Evolutionary conservation across 2,329 filamentous ascomycete genomes (phyloP).

Genomic region (Colletotrichum sp.): DNA sequence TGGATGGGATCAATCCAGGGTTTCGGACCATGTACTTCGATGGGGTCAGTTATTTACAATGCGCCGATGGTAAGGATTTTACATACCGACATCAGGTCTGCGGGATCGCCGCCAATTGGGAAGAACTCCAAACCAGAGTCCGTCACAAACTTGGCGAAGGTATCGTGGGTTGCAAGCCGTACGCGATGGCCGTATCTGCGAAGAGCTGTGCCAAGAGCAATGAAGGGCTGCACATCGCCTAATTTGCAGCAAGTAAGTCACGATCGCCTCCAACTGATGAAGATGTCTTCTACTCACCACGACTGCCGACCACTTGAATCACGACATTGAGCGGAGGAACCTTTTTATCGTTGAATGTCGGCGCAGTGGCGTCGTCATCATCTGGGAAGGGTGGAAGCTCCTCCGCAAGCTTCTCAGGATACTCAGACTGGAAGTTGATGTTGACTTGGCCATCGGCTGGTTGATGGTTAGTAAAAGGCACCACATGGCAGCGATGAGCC

Average conservation of each 20-base stretch:
- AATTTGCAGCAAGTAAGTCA: not conserved
- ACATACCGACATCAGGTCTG: conserved; percentile 40
- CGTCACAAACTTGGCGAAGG: conserved; percentile 54
- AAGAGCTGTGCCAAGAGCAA: conserved; percentile 49
- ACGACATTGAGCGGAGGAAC: conserved; percentile 14
- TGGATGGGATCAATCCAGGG: conserved; percentile 31
- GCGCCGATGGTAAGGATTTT: too few species aligned
- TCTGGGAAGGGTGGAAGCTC: not conserved
- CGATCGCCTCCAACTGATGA: not conserved
- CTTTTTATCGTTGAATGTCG: not conserved
- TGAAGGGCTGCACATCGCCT: conserved; percentile 56
- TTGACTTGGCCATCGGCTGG: not conserved
- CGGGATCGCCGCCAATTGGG: conserved; percentile 57
- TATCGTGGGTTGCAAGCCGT: conserved; percentile 51
- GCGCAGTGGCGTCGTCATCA: not conserved
- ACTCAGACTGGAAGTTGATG: not conserved
- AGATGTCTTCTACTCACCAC: not conserved
- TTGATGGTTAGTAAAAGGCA: not conserved
- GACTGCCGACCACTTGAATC: conserved; percentile 24
- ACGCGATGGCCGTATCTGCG: conserved; percentile 46
- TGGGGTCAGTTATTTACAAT: not conserved
- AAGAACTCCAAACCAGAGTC: conserved; percentile 56
- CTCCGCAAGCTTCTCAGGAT: not conserved
- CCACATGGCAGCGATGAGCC: not conserved
- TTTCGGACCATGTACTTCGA: conserved; percentile 33